A percentile compares a stretch with the other conserved stretches of the same genome.
Evolutionary conservation across 805 yeast species (phyloP).

Genomic region (Brettanomyces nanus): DNA sequence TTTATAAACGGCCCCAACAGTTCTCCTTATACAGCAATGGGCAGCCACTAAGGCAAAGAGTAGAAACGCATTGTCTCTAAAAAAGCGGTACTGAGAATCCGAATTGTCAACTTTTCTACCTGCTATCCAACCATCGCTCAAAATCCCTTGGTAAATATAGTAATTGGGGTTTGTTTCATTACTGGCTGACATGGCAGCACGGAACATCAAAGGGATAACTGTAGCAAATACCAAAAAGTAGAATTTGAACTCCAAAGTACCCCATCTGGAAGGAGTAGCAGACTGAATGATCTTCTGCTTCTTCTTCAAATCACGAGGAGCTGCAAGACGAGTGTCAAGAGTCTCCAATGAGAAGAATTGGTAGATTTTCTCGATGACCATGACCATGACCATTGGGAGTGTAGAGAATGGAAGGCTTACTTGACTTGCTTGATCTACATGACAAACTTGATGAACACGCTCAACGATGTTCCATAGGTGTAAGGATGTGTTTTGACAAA

Average conservation of each 20-base stretch:
- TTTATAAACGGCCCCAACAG: constrained; percentile 29
- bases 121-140: constrained; percentile 81
- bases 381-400: too few relatives aligned
- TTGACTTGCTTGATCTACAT: too few relatives aligned
- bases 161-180: constrained; percentile 70
- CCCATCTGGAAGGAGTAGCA: constrained; percentile 53
- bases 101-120: constrained; percentile 91
- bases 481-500: too few relatives aligned
- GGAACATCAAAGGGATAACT: constrained; percentile 76
- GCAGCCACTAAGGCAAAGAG: constrained; percentile 44
- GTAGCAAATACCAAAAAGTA: constrained; percentile 57
- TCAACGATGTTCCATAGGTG: too few relatives aligned
- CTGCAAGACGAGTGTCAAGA: constrained; percentile 41
- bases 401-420: too few relatives aligned
- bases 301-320: constrained; percentile 28
- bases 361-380: too few relatives aligned
- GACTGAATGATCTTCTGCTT: constrained; percentile 24
- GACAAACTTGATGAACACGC: too few relatives aligned
- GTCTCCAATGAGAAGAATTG: constrained; percentile 44
- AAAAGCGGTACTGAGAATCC: constrained; percentile 81
- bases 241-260: constrained; percentile 62
- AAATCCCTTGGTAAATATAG: constrained; percentile 46
- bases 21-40: constrained; percentile 47
- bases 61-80: constrained; percentile 69
- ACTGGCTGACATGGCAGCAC: constrained; percentile 75